phyloP scores from a whole-genome alignment of 2,329 filamentous ascomycete species.

The Aspergillus aculeatus region DNA sequence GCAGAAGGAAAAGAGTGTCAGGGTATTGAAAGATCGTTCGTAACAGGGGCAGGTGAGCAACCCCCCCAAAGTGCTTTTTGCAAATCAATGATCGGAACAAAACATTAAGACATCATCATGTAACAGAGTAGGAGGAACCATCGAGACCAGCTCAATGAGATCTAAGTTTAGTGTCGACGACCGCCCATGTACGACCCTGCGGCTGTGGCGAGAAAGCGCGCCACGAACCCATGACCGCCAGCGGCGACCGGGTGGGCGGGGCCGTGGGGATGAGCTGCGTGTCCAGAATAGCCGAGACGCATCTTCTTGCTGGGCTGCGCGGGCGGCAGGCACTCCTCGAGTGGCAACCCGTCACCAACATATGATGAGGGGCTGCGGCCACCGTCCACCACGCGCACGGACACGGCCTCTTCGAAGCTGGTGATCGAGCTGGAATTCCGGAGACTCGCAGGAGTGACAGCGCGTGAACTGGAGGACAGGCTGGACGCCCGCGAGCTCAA shows the following conservation, averaged over 20 bases:
- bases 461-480: slow-evolving; percentile 43
- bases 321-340: slow-evolving; percentile 37
- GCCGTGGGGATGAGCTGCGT: slow-evolving; percentile 16
- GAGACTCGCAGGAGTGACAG: slow-evolving; percentile 43
- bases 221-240: slow-evolving; percentile 35
- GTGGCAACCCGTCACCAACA: slow-evolving; percentile 38
- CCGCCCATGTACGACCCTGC: slow-evolving; percentile 43
- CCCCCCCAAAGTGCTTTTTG: neutral
- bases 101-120: neutral
- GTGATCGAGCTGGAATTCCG: slow-evolving; percentile 39
- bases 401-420: slow-evolving; percentile 23
- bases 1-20: neutral
- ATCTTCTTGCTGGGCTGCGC: slow-evolving; percentile 45
- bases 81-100: neutral
- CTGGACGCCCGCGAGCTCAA: slow-evolving; percentile 47
- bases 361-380: slow-evolving; percentile 35
- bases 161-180: slow-evolving; percentile 32
- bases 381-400: slow-evolving; percentile 34
- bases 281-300: slow-evolving; percentile 29
- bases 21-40: neutral
- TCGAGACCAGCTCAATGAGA: slow-evolving; percentile 13
- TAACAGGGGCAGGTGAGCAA: neutral
- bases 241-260: slow-evolving; percentile 12
- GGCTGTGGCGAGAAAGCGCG: slow-evolving; percentile 45
- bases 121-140: neutral